phyloP scores from a whole-genome alignment of 2,329 filamentous ascomycete genomes.

The Elsinoe batatas region DNA sequence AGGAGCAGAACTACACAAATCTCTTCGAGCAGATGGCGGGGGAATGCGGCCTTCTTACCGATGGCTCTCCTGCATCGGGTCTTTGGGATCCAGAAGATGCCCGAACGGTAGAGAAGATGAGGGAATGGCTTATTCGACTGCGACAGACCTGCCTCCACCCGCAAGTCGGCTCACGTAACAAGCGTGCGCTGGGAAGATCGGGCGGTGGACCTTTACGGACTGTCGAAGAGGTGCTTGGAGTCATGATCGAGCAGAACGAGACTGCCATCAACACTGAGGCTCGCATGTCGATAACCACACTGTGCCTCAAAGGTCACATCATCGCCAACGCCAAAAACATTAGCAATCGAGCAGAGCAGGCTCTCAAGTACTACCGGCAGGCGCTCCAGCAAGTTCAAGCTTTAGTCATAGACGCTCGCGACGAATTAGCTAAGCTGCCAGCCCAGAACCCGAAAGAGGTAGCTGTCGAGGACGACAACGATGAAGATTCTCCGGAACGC shows the following conservation, averaged over 20 bases:
- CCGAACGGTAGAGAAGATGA: constrained; percentile 58
- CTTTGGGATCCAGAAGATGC: constrained; percentile 55
- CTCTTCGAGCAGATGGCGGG: constrained; percentile 67
- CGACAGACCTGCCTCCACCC: constrained; percentile 80
- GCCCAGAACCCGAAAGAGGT: neutral
- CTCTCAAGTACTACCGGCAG: constrained; percentile 59
- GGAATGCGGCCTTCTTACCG: constrained; percentile 53
- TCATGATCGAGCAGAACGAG: constrained; percentile 85
- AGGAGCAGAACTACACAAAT: constrained; percentile 78
- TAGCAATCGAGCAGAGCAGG: constrained; percentile 47
- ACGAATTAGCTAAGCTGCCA: constrained; percentile 36
- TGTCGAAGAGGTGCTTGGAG: constrained; percentile 74
- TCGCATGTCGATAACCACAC: constrained; percentile 51
- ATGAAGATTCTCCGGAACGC: constrained; percentile 26
- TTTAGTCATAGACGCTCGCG: constrained; percentile 54
- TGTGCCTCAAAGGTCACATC: constrained; percentile 64
- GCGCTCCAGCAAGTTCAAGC: constrained; percentile 32
- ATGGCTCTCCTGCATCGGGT: constrained; percentile 52
- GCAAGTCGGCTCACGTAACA: constrained; percentile 61
- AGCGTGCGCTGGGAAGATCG: constrained; percentile 50
- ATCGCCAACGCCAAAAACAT: constrained; percentile 60
- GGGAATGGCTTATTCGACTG: constrained; percentile 64
- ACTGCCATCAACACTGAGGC: constrained; percentile 52
- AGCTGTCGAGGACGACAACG: constrained; percentile 24
- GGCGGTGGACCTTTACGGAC: constrained; percentile 59